Evolutionary conservation across 2,329 filamentous ascomycete genomes (phyloP).

Genomic region (Fusarium lateritium): DNA sequence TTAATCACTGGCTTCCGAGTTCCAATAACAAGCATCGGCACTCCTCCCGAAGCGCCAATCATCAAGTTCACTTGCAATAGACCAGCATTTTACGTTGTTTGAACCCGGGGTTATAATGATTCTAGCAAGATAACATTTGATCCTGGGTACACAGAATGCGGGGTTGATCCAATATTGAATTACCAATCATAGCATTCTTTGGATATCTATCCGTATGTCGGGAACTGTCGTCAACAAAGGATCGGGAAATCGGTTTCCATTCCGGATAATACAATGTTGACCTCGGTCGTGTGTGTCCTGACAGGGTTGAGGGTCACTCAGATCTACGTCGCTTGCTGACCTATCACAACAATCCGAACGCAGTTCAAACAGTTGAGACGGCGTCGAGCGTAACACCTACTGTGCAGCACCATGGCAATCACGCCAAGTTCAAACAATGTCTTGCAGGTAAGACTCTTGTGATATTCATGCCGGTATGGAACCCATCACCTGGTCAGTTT

Average conservation of each 20-base stretch:
- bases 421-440: constrained; percentile 8
- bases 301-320: constrained; percentile 2
- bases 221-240: constrained; percentile 8
- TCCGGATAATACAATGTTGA: constrained; percentile 21
- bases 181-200: constrained; percentile 10
- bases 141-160: constrained; percentile 45
- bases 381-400: not conserved
- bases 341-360: constrained; percentile 10
- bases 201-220: constrained; percentile 2
- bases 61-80: constrained; percentile 4
- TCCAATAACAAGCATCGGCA: constrained; percentile 3
- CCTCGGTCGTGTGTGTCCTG: constrained; percentile 24
- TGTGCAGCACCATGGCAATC: not conserved
- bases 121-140: constrained; percentile 29
- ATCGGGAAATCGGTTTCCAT: constrained; percentile 31
- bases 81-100: constrained; percentile 8
- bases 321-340: constrained; percentile 18
- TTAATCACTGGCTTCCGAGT: not conserved
- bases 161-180: constrained; percentile 22
- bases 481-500: not conserved
- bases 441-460: not conserved
- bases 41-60: not conserved
- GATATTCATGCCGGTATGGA: not conserved
- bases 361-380: not conserved
- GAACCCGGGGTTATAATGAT: constrained; percentile 19